Evolutionary conservation across 1,284 basidiomycete genomes (phyloP).

Genomic region (Kwoniella shivajii): DNA sequence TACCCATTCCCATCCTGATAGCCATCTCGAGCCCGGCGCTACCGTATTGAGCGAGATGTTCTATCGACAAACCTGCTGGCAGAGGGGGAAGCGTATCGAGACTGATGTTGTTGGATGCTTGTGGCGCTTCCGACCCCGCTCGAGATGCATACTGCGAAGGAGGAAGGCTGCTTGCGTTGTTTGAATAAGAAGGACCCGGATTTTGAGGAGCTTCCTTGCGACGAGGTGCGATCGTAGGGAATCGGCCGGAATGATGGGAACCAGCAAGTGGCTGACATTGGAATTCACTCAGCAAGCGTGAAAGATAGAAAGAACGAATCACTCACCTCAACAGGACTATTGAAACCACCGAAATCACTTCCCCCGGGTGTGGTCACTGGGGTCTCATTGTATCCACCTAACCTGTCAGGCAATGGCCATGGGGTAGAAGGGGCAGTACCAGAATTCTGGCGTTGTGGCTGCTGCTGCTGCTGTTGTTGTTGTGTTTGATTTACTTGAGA

Average conservation of each 20-base stretch:
- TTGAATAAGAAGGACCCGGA: conserved; percentile 15
- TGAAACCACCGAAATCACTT: conserved; percentile 28
- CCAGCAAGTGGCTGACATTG: conserved; percentile 3
- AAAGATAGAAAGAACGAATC: background rate
- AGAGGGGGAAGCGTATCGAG: conserved; percentile 41
- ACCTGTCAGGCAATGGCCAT: conserved; percentile 32
- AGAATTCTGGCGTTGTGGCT: background rate
- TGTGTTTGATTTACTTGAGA: conserved; percentile 1
- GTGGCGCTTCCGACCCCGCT: conserved; percentile 13
- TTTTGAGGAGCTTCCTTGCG: conserved; percentile 26
- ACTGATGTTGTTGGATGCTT: conserved; percentile 11
- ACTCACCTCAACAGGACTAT: conserved; percentile 41
- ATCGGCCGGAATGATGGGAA: conserved; percentile 7
- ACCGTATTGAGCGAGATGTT: conserved; percentile 48
- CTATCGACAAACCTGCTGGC: conserved; percentile 49
- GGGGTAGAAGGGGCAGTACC: conserved; percentile 6
- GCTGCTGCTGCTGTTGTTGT: conserved; percentile 4
- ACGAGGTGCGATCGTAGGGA: conserved; percentile 21
- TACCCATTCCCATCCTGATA: conserved; percentile 55
- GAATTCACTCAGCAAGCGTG: background rate
- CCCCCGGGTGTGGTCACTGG: conserved; percentile 42
- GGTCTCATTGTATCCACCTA: conserved; percentile 28
- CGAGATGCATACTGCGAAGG: conserved; percentile 11
- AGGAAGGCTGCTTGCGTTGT: conserved; percentile 16
- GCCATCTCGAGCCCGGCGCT: conserved; percentile 53